Conservation (phyloP, 257 asterid species). For the Solanum raphanifolium region DNA sequence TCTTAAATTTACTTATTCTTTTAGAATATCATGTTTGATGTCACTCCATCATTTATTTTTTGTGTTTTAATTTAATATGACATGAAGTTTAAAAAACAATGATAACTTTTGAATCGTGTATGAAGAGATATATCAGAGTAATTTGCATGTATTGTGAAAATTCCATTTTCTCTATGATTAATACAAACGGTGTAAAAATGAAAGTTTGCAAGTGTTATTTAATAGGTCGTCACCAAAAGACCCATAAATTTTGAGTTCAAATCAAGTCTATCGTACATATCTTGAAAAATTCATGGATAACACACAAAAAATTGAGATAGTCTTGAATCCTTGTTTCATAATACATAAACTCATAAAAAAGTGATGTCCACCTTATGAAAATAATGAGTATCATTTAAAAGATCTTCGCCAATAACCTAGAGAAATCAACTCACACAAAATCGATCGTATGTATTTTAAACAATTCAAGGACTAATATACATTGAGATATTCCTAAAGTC, state of each 20-base stretch:
- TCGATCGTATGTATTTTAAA: too few relatives aligned
- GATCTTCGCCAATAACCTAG: not conserved
- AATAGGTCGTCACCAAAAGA: not conserved
- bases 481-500: too few relatives aligned
- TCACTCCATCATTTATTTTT: too few relatives aligned
- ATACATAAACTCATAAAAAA: not conserved
- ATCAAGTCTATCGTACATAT: not conserved
- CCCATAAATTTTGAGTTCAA: not conserved
- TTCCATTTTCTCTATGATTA: not conserved
- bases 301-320: not conserved
- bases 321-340: not conserved
- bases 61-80: too few relatives aligned
- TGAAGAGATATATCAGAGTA: not conserved
- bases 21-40: not conserved
- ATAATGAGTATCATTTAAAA: not conserved
- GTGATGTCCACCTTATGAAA: not conserved
- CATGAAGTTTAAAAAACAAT: not conserved
- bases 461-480: too few relatives aligned
- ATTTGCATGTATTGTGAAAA: not conserved
- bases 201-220: not conserved
- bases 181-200: too few relatives aligned
- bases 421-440: too few relatives aligned
- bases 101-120: not conserved
- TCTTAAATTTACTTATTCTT: not conserved
- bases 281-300: not conserved